Evolutionary conservation across 345 rosid genomes (phyloP).

Genomic region (Citrus unshiu): DNA sequence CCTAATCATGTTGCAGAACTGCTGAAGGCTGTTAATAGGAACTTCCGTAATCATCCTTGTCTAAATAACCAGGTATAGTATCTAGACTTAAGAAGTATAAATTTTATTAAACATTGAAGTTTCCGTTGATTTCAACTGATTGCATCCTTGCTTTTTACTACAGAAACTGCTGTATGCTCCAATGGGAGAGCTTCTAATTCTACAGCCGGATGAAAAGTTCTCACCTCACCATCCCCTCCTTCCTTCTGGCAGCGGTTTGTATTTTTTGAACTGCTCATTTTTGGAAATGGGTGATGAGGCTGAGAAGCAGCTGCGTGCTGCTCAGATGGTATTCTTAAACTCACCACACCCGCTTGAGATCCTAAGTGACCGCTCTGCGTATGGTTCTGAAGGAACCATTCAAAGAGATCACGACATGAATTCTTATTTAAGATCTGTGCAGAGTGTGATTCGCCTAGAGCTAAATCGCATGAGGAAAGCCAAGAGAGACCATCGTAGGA

Average conservation of each 20-base stretch:
- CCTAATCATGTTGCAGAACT: constrained; percentile 74
- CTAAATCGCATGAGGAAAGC: constrained; percentile 57
- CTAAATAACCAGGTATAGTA: constrained; percentile 68
- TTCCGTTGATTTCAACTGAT: background rate
- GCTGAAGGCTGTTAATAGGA: constrained; percentile 84
- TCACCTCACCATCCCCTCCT: constrained; percentile 88
- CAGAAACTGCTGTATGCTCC: constrained; percentile 83
- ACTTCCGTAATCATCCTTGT: constrained; percentile 83
- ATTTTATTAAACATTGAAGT: background rate
- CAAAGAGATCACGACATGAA: constrained; percentile 90
- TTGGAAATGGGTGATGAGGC: constrained; percentile 38
- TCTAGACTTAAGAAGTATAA: background rate
- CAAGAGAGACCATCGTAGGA: constrained; percentile 49
- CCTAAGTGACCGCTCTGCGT: constrained; percentile 75
- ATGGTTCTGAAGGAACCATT: constrained; percentile 84
- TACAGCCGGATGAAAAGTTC: constrained; percentile 87
- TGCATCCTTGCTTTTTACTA: background rate
- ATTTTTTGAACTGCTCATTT: constrained; percentile 42
- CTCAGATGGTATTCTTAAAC: constrained; percentile 68
- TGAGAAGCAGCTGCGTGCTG: constrained; percentile 65
- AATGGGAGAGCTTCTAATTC: constrained; percentile 90
- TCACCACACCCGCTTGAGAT: constrained; percentile 99
- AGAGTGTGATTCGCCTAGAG: constrained; percentile 65
- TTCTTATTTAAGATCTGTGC: constrained; percentile 68
- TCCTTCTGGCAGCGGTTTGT: constrained; percentile 90